Conservation (phyloP, 2,329 filamentous ascomycete species). For the Arthrinium puccinioides region DNA sequence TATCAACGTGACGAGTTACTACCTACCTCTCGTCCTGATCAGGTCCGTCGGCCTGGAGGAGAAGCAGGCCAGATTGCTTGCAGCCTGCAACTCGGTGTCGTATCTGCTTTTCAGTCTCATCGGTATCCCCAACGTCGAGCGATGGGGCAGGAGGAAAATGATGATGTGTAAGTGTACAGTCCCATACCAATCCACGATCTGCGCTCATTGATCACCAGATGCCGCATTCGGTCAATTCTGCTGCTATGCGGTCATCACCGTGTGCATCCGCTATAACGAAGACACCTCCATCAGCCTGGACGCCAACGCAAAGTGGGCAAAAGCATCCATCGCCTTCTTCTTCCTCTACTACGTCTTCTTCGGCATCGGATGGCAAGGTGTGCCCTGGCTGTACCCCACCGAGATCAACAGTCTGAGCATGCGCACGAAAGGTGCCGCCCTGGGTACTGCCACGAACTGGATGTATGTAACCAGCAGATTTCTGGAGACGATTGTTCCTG, state of each 20-base stretch:
- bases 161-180: conserved; percentile 36
- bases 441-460: conserved; percentile 27
- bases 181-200: not conserved
- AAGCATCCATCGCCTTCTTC: conserved; percentile 39
- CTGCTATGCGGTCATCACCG: conserved; percentile 31
- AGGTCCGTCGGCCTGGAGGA: conserved; percentile 42
- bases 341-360: conserved; percentile 49
- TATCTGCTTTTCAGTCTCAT: conserved; percentile 21
- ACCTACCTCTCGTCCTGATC: conserved; percentile 42
- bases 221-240: conserved; percentile 43
- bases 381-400: conserved; percentile 37
- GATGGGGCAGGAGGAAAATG: conserved; percentile 46
- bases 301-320: conserved; percentile 7
- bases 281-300: conserved; percentile 1
- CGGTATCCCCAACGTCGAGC: conserved; percentile 20
- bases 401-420: conserved; percentile 37
- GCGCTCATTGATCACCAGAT: conserved; percentile 7
- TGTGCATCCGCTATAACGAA: conserved; percentile 11
- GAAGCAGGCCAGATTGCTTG: conserved; percentile 40
- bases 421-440: conserved; percentile 23
- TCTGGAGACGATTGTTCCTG: too few species aligned
- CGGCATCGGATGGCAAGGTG: conserved; percentile 39
- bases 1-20: conserved; percentile 22
- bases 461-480: too few species aligned
- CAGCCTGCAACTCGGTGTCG: conserved; percentile 34